Evolutionary conservation across 306 rosid genomes (phyloP), one percentile per base, ranked within the genome.

Genomic region (Mimosa bimucronata): DNA sequence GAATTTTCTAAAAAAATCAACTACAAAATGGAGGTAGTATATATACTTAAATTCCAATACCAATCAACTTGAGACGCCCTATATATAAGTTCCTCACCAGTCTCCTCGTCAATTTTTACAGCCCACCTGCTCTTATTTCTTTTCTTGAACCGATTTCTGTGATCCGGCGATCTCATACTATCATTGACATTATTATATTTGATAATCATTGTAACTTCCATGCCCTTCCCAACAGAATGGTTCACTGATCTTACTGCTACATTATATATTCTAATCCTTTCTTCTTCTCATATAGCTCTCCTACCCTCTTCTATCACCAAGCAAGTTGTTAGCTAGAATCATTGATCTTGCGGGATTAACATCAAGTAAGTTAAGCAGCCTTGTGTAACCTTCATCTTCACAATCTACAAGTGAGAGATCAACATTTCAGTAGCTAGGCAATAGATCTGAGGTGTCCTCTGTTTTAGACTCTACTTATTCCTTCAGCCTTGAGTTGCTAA

Each of bases 21-120:
- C n/a, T n/a, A n/a, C n/a, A n/a, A n/a, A n/a, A n/a, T n/a, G n/a
- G n/a, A n/a, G n/a, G n/a, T 58, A 12, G 13, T 9, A 2, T 11
- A 12, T 42, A 2, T 42, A 0, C 2, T 9, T 53, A 53, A 28
- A 40, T 41, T 48, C 84, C 31, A 50, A 15, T 21, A 48, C 79
- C 25, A 70, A 37, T 74, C 81, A 57, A 29, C 29, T 4, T 78
- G 82, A 37, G 87, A 85, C 28, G 87, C 78, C 77, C 90, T 81
- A 69, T 84, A 90, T 66, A 92, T 87, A 62, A 87, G 95, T 81
- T 92, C 93, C 65, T 89, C 95, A 45, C 95, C 94, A 71, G 88
- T 88, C 58, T 90, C 83, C 83, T 92, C 85, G 82, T 92, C 97
- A 75, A 87, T 73, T 80, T 83, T 84, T 31, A 77, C 83, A 62